Evolutionary conservation across 1,284 basidiomycete species (phyloP).

Genomic region (Sporisorium exsertum): DNA sequence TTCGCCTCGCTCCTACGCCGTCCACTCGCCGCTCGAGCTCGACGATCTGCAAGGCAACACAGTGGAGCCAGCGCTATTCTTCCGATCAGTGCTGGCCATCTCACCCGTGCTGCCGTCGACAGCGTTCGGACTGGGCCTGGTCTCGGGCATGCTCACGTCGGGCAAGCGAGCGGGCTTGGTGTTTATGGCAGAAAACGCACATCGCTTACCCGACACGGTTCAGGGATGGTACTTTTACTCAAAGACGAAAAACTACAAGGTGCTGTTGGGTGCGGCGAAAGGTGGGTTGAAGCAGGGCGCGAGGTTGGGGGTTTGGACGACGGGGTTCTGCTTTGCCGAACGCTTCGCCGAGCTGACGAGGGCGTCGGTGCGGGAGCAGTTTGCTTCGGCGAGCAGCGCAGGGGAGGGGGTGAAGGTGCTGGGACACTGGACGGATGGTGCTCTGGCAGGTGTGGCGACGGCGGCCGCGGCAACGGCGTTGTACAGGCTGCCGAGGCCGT

Average conservation of each 20-base stretch:
- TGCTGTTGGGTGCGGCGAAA: slow-evolving; percentile 58
- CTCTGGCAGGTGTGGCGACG: slow-evolving; percentile 49
- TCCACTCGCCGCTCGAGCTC: slow-evolving; percentile 29
- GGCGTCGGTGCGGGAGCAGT: slow-evolving; percentile 9
- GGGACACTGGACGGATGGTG: slow-evolving; percentile 62
- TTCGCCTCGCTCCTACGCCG: slow-evolving; percentile 12
- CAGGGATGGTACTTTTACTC: slow-evolving; percentile 70
- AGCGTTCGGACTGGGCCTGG: slow-evolving; percentile 56
- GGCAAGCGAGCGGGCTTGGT: slow-evolving; percentile 58
- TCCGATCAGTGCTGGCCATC: slow-evolving; percentile 21
- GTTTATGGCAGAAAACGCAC: slow-evolving; percentile 68
- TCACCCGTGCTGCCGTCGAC: slow-evolving; percentile 50
- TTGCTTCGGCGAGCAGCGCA: background rate
- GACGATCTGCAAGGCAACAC: slow-evolving; percentile 13
- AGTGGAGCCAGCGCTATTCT: slow-evolving; percentile 3
- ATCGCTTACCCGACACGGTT: slow-evolving; percentile 64
- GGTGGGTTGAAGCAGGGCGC: slow-evolving; percentile 55
- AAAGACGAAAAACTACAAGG: slow-evolving; percentile 68
- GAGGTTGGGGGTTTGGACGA: slow-evolving; percentile 55
- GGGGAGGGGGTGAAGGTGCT: slow-evolving; percentile 19
- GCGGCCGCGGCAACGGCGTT: slow-evolving; percentile 38
- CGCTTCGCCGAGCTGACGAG: slow-evolving; percentile 24
- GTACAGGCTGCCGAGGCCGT: slow-evolving; percentile 39
- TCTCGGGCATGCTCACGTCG: slow-evolving; percentile 53
- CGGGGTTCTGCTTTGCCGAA: slow-evolving; percentile 58